Evolutionary conservation across 148 eudicot species (phyloP).

Genomic region (Heliamphora exappendiculata): DNA sequence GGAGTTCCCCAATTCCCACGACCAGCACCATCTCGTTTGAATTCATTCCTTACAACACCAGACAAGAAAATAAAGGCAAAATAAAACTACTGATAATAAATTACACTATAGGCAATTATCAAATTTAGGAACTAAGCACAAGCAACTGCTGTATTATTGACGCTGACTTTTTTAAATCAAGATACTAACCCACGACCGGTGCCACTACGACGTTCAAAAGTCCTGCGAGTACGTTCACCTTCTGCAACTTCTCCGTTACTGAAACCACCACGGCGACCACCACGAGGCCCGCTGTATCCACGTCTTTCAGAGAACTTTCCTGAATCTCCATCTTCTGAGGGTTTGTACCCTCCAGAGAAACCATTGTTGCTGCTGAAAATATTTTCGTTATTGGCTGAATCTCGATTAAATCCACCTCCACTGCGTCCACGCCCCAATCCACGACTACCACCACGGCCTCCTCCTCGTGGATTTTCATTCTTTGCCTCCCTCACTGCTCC

Average conservation of each 20-base stretch:
- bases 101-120: not conserved
- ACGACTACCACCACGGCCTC: conserved; percentile 47
- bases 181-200: conserved; percentile 70
- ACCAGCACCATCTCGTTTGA: conserved; percentile 82
- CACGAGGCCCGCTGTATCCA: conserved; percentile 42
- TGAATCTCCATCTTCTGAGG: conserved; percentile 43
- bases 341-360: conserved; percentile 25
- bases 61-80: not conserved
- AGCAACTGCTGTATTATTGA: not conserved
- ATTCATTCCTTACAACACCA: conserved; percentile 37
- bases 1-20: conserved; percentile 88
- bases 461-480: conserved; percentile 50
- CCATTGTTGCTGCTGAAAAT: conserved; percentile 37
- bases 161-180: not conserved
- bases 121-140: not conserved
- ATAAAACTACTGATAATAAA: not conserved
- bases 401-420: conserved; percentile 44
- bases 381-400: conserved; percentile 28
- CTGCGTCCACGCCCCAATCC: conserved; percentile 51
- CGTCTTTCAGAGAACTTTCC: conserved; percentile 46
- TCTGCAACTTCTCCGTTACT: conserved; percentile 56
- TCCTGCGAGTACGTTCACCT: conserved; percentile 64
- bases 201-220: conserved; percentile 78
- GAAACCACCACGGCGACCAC: conserved; percentile 70
- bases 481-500: conserved; percentile 52